Conservation (phyloP, 2,329 filamentous ascomycete species). For the Fusarium chlamydosporum region DNA sequence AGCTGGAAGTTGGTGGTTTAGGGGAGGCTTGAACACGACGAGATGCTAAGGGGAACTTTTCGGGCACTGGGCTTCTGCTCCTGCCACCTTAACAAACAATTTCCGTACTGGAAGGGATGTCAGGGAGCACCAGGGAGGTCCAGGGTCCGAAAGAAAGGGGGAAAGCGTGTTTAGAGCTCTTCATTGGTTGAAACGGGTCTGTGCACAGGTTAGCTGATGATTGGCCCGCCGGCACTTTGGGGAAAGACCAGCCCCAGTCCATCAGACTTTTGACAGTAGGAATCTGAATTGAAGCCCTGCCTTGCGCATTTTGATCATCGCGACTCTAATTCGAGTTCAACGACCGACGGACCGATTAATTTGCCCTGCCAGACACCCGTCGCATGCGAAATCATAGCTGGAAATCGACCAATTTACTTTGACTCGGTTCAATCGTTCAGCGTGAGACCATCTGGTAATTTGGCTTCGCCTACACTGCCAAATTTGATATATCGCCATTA, state of each 20-base stretch:
- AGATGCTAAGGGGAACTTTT: slow-evolving; percentile 59
- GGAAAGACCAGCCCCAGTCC: slow-evolving; percentile 43
- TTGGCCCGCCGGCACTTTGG: slow-evolving; percentile 51
- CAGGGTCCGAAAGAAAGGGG: slow-evolving; percentile 61
- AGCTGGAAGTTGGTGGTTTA: slow-evolving; percentile 52
- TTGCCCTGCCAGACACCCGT: slow-evolving; percentile 12
- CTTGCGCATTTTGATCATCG: slow-evolving; percentile 46
- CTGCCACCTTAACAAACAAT: slow-evolving; percentile 64
- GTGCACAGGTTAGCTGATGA: slow-evolving; percentile 53
- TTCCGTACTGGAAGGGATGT: slow-evolving; percentile 59
- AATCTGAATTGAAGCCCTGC: slow-evolving; percentile 45
- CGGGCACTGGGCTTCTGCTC: slow-evolving; percentile 54
- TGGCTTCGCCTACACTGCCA: slow-evolving; percentile 26
- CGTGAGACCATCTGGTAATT: slow-evolving; percentile 1
- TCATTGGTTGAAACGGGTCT: slow-evolving; percentile 51
- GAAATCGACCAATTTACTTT: neutral
- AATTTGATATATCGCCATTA: slow-evolving; percentile 26
- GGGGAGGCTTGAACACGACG: slow-evolving; percentile 46
- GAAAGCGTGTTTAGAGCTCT: slow-evolving; percentile 55
- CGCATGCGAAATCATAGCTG: slow-evolving; percentile 21
- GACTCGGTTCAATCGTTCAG: neutral
- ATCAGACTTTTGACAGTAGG: slow-evolving; percentile 53
- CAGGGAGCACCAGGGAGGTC: slow-evolving; percentile 49
- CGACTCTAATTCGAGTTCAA: slow-evolving; percentile 38
- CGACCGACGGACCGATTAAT: slow-evolving; percentile 28